These are phyloP conservation scores for Neopestalotiopsis sp. DNA, from an alignment of 2,329 filamentous ascomycete species.

Conservation along the genomic window DNA sequence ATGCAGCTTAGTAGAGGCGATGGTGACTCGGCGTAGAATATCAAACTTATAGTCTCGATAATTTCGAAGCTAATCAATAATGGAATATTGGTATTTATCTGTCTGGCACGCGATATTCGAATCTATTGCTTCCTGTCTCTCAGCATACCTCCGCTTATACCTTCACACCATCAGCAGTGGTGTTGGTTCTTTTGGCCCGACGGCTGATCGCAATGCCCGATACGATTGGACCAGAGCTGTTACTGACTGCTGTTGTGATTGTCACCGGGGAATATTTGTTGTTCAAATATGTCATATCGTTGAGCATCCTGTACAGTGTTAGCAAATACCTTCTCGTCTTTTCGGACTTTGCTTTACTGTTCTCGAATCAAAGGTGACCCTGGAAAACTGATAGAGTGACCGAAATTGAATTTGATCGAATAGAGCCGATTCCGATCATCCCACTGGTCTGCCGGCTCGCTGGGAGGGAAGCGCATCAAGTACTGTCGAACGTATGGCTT, in stretches of 20 bases:
- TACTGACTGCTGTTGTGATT: neutral
- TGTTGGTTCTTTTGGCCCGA: neutral
- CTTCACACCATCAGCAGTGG: neutral
- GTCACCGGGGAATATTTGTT: neutral
- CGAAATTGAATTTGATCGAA: slow-evolving; percentile 10
- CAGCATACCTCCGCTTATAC: neutral
- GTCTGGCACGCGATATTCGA: too few relatives aligned
- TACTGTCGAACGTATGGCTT: too few relatives aligned
- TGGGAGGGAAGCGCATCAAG: too few relatives aligned
- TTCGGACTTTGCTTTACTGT: neutral
- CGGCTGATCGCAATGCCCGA: neutral
- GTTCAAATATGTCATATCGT: neutral
- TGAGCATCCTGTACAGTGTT: neutral
- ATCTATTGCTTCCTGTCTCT: too few relatives aligned
- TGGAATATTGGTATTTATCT: too few relatives aligned
- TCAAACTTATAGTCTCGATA: too few relatives aligned
- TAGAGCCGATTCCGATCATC: slow-evolving; percentile 23
- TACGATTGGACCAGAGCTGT: neutral
- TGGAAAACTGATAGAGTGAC: neutral
- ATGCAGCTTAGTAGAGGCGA: neutral
- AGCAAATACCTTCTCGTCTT: neutral
- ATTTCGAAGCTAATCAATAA: too few relatives aligned
- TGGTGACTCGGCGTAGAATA: neutral
- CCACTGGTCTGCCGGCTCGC: too few relatives aligned
- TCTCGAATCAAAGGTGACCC: neutral